Base-by-base conservation (phyloP, 331 rosid genomes). In the Quercus lobata region DNA sequence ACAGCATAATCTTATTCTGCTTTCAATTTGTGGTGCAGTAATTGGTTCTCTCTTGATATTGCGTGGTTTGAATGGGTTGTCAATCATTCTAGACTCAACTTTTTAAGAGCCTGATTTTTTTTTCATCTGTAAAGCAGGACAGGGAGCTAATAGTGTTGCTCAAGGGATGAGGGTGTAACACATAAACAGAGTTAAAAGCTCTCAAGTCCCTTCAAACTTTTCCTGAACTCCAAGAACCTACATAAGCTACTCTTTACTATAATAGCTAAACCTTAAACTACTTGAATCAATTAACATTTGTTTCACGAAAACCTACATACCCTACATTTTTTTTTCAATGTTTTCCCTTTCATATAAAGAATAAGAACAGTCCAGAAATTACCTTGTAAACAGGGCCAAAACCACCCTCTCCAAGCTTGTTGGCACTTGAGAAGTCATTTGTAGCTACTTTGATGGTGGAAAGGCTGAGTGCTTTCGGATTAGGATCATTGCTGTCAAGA, bases 361-460 rank as follows among this genome's bases (percentile, higher is more conserved):
- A 8, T 29, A 55, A 73, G 18, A 57, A 78, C 22, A 5, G 8
- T 32, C 10, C 18, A 70, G 73, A 71, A 16, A 10, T 74, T 82
- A 91, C 92, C 90, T 87, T 88, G 79, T 86, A 89, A 10, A 91
- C 92, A 8, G 75, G 46, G 32, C 91, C 97, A 79, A 80, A 91
- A 16, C 94, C 92, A 16, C 94, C 97, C 86, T 90, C 83, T 76
- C 97, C 97, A 69, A 91, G 83, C 83, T 81, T 85, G 44, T 83
- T 80, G 25, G 77, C 86, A 60, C 49, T 76, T 8, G 92, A 89
- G 79, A 89, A 91, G 80, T 85, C 85, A 72, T 79, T 56, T 29
- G 97, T 89, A 34, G 90, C 91, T 21, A 55, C 75, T 80, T 79
- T 84, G 74, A 91, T 78, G 60, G 72, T 77, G 60, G 83, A 68